Percentiles rank a stretch among this genome's conserved stretches.
These are phyloP conservation scores for Pseudonitzschia pungens DNA, from an alignment of 108 stramenopile species.

Conservation along the genomic window DNA sequence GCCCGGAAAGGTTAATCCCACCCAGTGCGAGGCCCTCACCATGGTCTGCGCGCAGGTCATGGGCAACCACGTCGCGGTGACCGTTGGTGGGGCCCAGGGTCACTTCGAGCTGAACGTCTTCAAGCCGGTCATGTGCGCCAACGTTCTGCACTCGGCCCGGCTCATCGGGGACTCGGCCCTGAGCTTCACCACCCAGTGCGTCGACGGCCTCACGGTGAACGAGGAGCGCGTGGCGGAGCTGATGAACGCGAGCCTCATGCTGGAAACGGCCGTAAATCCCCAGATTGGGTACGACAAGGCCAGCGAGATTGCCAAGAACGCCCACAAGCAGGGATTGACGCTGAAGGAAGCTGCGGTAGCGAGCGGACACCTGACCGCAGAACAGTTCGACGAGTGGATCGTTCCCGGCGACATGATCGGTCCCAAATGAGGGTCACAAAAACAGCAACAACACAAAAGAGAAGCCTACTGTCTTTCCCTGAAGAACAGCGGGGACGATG, in stretches of 20 bases:
- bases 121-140: constrained; percentile 97
- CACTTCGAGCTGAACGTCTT: constrained; percentile 99
- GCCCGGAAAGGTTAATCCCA: constrained; percentile 99
- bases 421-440: constrained; percentile 40
- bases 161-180: constrained; percentile 87
- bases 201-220: constrained; percentile 88
- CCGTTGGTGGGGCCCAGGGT: constrained; percentile 94
- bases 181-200: constrained; percentile 88
- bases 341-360: constrained; percentile 90
- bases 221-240: constrained; percentile 78
- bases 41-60: constrained; percentile 99
- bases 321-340: constrained; percentile 92
- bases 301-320: constrained; percentile 94
- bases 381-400: constrained; percentile 96
- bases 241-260: constrained; percentile 92
- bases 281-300: constrained; percentile 99
- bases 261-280: constrained; percentile 97
- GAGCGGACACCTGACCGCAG: constrained; percentile 88
- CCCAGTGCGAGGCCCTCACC: constrained; percentile 98
- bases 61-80: constrained; percentile 94
- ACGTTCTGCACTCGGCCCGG: constrained; percentile 90
- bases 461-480: too few species aligned
- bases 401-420: constrained; percentile 95
- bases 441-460: too few species aligned
- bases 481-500: too few species aligned